Percentiles rank a stretch among this genome's conserved stretches.
These are phyloP conservation scores for Leishmania major DNA, from an alignment of 208 protist species.

Conservation along the genomic window DNA sequence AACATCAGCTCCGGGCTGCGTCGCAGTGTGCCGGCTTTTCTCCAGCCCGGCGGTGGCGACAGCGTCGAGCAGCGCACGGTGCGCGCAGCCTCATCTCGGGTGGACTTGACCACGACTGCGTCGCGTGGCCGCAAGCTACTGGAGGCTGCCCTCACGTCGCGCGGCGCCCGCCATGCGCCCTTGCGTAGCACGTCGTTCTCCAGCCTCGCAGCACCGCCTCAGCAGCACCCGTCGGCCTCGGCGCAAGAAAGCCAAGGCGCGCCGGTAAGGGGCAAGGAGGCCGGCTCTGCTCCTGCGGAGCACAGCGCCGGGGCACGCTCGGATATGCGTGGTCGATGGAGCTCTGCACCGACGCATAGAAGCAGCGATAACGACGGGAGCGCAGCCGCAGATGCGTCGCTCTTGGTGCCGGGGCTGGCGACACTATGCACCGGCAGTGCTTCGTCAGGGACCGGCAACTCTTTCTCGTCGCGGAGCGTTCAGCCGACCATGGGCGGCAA, in stretches of 20 bases:
- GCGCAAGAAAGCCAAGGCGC: background rate
- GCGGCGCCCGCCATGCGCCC: constrained; percentile 7
- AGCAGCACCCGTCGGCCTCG: background rate
- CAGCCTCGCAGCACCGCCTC: background rate
- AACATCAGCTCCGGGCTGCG: constrained; percentile 1
- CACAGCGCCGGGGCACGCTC: background rate
- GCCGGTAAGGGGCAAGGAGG: background rate
- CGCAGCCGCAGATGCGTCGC: background rate
- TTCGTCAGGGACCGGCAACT: constrained; percentile 10
- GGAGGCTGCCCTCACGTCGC: constrained; percentile 30
- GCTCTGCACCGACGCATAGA: background rate
- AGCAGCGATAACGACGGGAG: background rate
- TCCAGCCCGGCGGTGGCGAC: constrained; percentile 12
- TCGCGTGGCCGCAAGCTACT: constrained; percentile 28
- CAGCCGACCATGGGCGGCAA: background rate
- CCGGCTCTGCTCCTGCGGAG: background rate
- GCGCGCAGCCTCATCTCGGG: background rate
- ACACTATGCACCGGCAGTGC: background rate
- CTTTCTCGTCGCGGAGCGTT: constrained; percentile 2
- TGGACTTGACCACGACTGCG: background rate
- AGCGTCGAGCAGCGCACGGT: background rate
- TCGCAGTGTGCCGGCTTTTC: constrained; percentile 18
- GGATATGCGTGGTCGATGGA: background rate
- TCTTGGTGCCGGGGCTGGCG: background rate
- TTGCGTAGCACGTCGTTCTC: background rate